A percentile compares a stretch with the other conserved stretches of the same genome.
phyloP scores from a whole-genome alignment of 495 filamentous ascomycete genomes.

The Echria macrotheca region DNA sequence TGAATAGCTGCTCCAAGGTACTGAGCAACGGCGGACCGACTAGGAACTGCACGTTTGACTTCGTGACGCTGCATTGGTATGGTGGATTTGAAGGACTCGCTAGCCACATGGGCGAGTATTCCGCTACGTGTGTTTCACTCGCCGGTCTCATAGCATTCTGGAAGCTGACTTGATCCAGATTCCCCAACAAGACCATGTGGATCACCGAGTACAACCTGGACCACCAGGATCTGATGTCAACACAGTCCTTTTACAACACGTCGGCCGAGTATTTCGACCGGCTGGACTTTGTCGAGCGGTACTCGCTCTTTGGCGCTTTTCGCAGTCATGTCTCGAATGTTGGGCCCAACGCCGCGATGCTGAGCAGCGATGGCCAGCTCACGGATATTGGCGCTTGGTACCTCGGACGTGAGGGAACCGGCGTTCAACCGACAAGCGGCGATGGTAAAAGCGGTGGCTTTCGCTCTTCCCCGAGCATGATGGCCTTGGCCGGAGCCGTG shows the following conservation, averaged over 20 bases:
- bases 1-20: constrained; percentile 45
- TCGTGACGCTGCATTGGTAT: constrained; percentile 74
- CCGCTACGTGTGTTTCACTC: constrained; percentile 36
- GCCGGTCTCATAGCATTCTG: neutral
- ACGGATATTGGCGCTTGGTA: constrained; percentile 76
- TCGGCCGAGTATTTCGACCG: constrained; percentile 60
- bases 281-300: constrained; percentile 53
- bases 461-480: neutral
- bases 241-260: constrained; percentile 61
- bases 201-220: constrained; percentile 64
- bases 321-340: constrained; percentile 60
- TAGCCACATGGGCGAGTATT: constrained; percentile 60
- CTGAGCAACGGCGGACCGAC: constrained; percentile 28
- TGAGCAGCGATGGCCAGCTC: constrained; percentile 54
- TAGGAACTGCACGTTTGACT: constrained; percentile 60
- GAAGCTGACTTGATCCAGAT: constrained; percentile 26
- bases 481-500: neutral
- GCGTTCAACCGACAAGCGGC: constrained; percentile 20
- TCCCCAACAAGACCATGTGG: constrained; percentile 60
- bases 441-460: neutral
- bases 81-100: constrained; percentile 68
- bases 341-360: constrained; percentile 61
- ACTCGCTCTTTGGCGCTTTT: constrained; percentile 72
- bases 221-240: constrained; percentile 44
- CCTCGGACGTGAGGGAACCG: constrained; percentile 50